Percentiles rank a stretch among this genome's conserved stretches.
phyloP scores from a whole-genome alignment of 2,329 filamentous ascomycete species.

The Trichoderma atroviride region DNA sequence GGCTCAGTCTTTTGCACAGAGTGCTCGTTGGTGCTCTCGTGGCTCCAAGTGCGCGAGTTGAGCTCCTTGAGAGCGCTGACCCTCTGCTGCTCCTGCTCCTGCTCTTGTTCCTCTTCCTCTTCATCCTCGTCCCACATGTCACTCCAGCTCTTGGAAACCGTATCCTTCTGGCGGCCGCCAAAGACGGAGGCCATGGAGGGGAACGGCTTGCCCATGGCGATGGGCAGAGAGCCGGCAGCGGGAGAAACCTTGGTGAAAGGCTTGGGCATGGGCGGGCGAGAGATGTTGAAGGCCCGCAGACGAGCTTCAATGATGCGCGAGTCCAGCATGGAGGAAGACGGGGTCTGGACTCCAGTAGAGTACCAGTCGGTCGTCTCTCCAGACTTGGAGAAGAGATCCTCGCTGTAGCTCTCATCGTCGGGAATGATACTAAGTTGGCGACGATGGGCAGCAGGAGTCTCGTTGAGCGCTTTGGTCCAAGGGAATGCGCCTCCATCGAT shows the following conservation, averaged over 20 bases:
- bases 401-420: conserved; percentile 75
- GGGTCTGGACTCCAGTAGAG: conserved; percentile 73
- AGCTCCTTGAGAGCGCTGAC: conserved; percentile 58
- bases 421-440: conserved; percentile 87
- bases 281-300: conserved; percentile 71
- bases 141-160: conserved; percentile 97
- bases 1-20: conserved; percentile 31
- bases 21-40: conserved; percentile 64
- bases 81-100: conserved; percentile 61
- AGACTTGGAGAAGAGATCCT: conserved; percentile 84
- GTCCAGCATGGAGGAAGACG: conserved; percentile 82
- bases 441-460: conserved; percentile 62
- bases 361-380: conserved; percentile 76
- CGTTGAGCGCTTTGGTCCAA: conserved; percentile 89
- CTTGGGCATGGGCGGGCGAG: conserved; percentile 41
- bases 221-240: conserved; percentile 72
- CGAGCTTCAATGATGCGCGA: conserved; percentile 81
- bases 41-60: conserved; percentile 78
- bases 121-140: conserved; percentile 95
- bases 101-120: conserved; percentile 61
- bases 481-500: conserved; percentile 84
- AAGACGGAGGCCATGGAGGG: conserved; percentile 79
- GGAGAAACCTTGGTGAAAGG: conserved; percentile 51
- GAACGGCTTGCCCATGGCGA: conserved; percentile 76
- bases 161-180: conserved; percentile 73